phyloP scores from a whole-genome alignment of 306 rosid genomes.

The Trifolium dubium region DNA sequence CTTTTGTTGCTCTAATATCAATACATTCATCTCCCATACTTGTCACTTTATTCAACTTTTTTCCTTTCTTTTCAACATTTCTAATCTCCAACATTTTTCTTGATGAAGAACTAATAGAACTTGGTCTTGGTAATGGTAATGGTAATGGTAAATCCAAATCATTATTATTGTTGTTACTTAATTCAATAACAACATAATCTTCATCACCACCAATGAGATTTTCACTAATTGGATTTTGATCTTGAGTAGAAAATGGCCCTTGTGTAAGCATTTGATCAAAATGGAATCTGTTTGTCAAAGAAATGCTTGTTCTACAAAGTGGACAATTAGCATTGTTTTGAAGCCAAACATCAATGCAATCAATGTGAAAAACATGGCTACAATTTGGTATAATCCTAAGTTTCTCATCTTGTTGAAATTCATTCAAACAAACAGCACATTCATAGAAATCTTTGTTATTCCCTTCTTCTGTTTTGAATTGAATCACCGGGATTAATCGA shows the following conservation, averaged over 20 bases:
- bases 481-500: slow-evolving; percentile 76
- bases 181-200: slow-evolving; percentile 81
- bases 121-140: slow-evolving; percentile 16
- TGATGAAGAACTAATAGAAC: slow-evolving; percentile 50
- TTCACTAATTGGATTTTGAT: slow-evolving; percentile 44
- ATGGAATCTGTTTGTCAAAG: slow-evolving; percentile 50
- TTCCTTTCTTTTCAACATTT: slow-evolving; percentile 47
- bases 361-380: slow-evolving; percentile 82
- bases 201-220: slow-evolving; percentile 50
- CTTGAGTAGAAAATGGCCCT: slow-evolving; percentile 48
- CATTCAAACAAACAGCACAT: slow-evolving; percentile 91
- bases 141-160: slow-evolving; percentile 44
- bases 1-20: slow-evolving; percentile 74
- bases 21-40: slow-evolving; percentile 96
- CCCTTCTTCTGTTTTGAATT: slow-evolving; percentile 54
- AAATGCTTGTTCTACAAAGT: slow-evolving; percentile 84
- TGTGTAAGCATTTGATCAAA: slow-evolving; percentile 52
- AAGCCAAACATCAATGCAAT: slow-evolving; percentile 96
- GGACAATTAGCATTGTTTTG: slow-evolving; percentile 94
- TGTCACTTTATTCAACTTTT: slow-evolving; percentile 63
- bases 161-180: slow-evolving; percentile 47
- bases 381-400: slow-evolving; percentile 86
- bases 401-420: slow-evolving; percentile 76
- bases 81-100: slow-evolving; percentile 44
- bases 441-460: slow-evolving; percentile 44